These are phyloP conservation scores for Clonostachys sp. DNA, from an alignment of 2,329 filamentous ascomycete species.

Conservation along the genomic window DNA sequence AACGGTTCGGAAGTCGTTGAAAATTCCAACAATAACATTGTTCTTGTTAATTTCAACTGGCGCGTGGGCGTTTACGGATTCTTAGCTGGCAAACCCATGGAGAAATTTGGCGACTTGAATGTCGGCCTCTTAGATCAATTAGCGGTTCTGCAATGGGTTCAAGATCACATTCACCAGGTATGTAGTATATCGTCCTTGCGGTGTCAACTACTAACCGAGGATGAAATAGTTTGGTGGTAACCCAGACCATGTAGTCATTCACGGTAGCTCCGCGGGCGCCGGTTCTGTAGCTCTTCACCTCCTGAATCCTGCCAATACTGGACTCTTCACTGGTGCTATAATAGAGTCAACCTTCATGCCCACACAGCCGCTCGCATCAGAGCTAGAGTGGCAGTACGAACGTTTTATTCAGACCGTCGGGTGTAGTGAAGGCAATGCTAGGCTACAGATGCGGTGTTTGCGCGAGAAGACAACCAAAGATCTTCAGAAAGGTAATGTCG, in stretches of 20 bases:
- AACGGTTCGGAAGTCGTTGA: conserved; percentile 42
- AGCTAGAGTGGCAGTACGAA: conserved; percentile 44
- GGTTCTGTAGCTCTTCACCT: conserved; percentile 53
- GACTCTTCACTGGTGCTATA: conserved; percentile 40
- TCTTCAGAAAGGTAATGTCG: conserved; percentile 34
- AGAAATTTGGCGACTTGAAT: conserved; percentile 53
- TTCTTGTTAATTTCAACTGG: conserved; percentile 60
- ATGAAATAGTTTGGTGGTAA: conserved; percentile 48
- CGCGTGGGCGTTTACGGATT: conserved; percentile 60
- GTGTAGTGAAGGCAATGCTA: conserved; percentile 17
- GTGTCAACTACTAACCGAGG: not conserved
- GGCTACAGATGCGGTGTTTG: conserved; percentile 33
- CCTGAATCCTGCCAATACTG: conserved; percentile 35
- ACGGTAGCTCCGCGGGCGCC: conserved; percentile 56
- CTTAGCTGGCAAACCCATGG: conserved; percentile 51
- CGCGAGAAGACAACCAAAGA: conserved; percentile 21
- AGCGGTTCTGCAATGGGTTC: conserved; percentile 55
- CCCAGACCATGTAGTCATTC: conserved; percentile 52
- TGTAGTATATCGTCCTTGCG: not conserved
- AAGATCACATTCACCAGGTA: conserved; percentile 49
- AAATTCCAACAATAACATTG: conserved; percentile 37
- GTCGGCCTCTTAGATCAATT: conserved; percentile 61
- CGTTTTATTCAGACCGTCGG: conserved; percentile 23
- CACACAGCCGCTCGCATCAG: conserved; percentile 32
- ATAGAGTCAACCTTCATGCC: conserved; percentile 46